Evolutionary conservation across 2,329 filamentous ascomycete species (phyloP).

Genomic region (Pseudopyrenochaeta lycopersici): DNA sequence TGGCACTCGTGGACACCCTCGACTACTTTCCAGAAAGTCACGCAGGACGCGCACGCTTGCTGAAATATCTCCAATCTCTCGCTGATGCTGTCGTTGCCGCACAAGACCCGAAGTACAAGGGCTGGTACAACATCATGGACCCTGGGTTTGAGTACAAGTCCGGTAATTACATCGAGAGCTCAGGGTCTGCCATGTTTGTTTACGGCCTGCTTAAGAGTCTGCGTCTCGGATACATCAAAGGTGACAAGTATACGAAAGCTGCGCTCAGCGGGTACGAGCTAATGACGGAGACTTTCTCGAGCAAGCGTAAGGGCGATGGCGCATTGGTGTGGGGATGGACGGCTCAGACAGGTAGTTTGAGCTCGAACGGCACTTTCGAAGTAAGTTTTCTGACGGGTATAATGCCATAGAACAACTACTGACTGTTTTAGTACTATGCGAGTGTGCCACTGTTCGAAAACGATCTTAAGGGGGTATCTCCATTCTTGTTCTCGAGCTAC

Average conservation of each 20-base stretch:
- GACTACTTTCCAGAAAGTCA: conserved; percentile 36
- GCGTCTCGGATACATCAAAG: conserved; percentile 11
- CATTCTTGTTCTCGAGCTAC: conserved; percentile 27
- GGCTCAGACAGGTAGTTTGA: conserved; percentile 19
- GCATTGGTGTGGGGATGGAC: conserved; percentile 17
- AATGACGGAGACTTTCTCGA: conserved; percentile 15
- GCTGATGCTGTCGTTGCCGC: conserved; percentile 49
- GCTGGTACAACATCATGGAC: conserved; percentile 67
- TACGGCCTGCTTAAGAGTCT: conserved; percentile 60
- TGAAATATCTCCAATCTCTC: conserved; percentile 20
- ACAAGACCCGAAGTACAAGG: conserved; percentile 46
- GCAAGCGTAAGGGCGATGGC: conserved; percentile 11
- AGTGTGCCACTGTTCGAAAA: conserved; percentile 29
- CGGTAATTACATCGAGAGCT: conserved; percentile 69
- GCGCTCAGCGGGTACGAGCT: conserved; percentile 17
- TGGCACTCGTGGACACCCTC: conserved; percentile 60
- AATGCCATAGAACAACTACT: background rate
- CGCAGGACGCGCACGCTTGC: conserved; percentile 34
- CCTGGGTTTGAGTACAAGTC: conserved; percentile 45
- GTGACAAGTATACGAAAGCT: conserved; percentile 11
- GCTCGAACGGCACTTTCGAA: conserved; percentile 19
- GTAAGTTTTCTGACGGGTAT: conserved; percentile 2
- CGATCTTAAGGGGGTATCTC: conserved; percentile 28
- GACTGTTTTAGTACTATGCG: conserved; percentile 23
- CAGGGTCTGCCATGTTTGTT: conserved; percentile 65